These are phyloP conservation scores for Trichoderma aggressivum DNA, from an alignment of 2,329 filamentous ascomycete genomes.

Conservation along the genomic window DNA sequence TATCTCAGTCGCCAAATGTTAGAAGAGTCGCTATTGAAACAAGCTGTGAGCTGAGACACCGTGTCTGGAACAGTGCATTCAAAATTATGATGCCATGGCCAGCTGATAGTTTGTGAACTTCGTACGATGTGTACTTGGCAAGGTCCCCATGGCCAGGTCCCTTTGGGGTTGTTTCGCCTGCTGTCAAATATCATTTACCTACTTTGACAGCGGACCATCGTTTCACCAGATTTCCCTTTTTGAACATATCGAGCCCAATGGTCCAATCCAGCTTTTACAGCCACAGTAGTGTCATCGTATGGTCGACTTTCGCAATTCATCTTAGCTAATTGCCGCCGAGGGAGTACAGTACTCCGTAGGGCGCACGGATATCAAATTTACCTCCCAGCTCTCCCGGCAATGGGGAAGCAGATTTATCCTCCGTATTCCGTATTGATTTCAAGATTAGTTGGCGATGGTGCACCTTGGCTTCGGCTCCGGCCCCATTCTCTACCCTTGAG, in stretches of 20 bases:
- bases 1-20: conserved; percentile 1
- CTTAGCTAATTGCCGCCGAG: not conserved
- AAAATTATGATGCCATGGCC: not conserved
- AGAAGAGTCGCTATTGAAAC: not conserved
- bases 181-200: not conserved
- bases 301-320: not conserved
- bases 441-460: not conserved
- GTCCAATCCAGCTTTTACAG: not conserved
- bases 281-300: not conserved
- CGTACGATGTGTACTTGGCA: not conserved
- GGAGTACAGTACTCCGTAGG: not conserved
- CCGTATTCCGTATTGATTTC: not conserved
- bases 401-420: not conserved
- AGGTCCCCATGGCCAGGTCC: not conserved
- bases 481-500: not conserved
- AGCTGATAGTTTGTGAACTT: not conserved
- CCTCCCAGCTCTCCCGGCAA: not conserved
- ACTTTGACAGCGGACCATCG: not conserved
- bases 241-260: not conserved
- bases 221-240: not conserved
- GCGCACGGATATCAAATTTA: not conserved
- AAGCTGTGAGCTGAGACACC: not conserved
- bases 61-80: not conserved
- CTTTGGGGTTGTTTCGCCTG: not conserved
- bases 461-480: not conserved